Percentiles rank a stretch among this genome's conserved stretches.
phyloP scores from a whole-genome alignment of 1,139 yeast species.

The Saccharomycopsis hybrid region DNA sequence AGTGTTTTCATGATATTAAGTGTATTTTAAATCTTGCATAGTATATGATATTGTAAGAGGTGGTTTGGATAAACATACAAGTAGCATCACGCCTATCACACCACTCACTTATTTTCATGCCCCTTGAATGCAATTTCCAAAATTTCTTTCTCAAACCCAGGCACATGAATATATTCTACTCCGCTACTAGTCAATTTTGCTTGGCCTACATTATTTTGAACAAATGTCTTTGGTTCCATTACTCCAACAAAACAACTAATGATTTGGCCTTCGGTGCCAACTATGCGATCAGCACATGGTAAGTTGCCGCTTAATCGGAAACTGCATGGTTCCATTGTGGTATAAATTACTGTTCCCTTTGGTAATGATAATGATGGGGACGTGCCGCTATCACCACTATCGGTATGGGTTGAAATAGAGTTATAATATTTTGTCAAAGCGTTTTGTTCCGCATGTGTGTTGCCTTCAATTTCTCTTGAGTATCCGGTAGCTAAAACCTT shows the following conservation, averaged over 20 bases:
- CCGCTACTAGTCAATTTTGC: slow-evolving; percentile 46
- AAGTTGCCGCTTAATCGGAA: slow-evolving; percentile 80
- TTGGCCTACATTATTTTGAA: slow-evolving; percentile 65
- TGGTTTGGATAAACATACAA: too few relatives aligned
- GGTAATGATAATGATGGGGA: too few relatives aligned
- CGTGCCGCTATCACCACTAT: slow-evolving; percentile 35
- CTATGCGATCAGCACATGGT: slow-evolving; percentile 81
- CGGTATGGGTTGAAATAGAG: too few relatives aligned
- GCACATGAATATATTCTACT: slow-evolving; percentile 70
- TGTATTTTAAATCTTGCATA: too few relatives aligned
- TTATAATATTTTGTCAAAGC: slow-evolving; percentile 71
- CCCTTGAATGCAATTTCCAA: slow-evolving; percentile 72
- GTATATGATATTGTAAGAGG: too few relatives aligned
- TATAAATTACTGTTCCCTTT: slow-evolving; percentile 72
- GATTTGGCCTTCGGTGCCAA: slow-evolving; percentile 45
- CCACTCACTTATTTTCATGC: slow-evolving; percentile 33
- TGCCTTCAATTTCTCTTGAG: slow-evolving; percentile 88
- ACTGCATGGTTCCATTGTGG: slow-evolving; percentile 98
- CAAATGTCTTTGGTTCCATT: slow-evolving; percentile 83
- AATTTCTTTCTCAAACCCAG: slow-evolving; percentile 77
- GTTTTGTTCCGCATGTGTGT: slow-evolving; percentile 97
- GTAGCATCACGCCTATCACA: background rate
- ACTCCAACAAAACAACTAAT: slow-evolving; percentile 87
- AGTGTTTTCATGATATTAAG: too few relatives aligned
- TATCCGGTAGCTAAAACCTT: slow-evolving; percentile 70